Conservation (phyloP, 768 basidiomycete species). For the Pisolithus microcarpus region DNA sequence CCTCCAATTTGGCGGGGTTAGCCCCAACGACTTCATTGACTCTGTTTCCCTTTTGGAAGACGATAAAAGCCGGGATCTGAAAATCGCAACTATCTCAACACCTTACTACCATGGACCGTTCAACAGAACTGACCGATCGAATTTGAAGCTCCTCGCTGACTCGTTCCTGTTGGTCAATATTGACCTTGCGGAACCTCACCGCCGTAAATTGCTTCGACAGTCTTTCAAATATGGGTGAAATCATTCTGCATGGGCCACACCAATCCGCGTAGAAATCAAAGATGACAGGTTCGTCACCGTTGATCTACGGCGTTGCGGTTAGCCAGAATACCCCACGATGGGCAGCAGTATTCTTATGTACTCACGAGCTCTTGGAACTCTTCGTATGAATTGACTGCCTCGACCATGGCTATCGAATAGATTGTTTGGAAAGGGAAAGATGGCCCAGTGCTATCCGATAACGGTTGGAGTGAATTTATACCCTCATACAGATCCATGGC, state of each 20-base stretch:
- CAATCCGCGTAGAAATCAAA: constrained; percentile 8
- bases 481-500: neutral
- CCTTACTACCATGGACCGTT: neutral
- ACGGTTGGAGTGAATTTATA: neutral
- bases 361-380: neutral
- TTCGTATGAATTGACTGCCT: neutral
- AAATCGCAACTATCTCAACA: neutral
- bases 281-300: constrained; percentile 1
- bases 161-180: constrained; percentile 50
- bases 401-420: neutral
- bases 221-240: constrained; percentile 7
- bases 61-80: constrained; percentile 3
- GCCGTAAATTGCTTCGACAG: neutral
- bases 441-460: neutral
- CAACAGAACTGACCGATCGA: neutral
- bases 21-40: neutral
- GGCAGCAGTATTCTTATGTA: neutral
- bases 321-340: neutral
- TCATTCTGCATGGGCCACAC: constrained; percentile 5
- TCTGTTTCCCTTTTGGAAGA: constrained; percentile 3
- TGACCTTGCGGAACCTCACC: constrained; percentile 64
- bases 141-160: constrained; percentile 45
- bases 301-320: constrained; percentile 5
- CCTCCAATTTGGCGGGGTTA: neutral
- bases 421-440: neutral